These are phyloP conservation scores for Cyclocybe cylindracea DNA, from an alignment of 768 basidiomycete species.

Conservation along the genomic window DNA sequence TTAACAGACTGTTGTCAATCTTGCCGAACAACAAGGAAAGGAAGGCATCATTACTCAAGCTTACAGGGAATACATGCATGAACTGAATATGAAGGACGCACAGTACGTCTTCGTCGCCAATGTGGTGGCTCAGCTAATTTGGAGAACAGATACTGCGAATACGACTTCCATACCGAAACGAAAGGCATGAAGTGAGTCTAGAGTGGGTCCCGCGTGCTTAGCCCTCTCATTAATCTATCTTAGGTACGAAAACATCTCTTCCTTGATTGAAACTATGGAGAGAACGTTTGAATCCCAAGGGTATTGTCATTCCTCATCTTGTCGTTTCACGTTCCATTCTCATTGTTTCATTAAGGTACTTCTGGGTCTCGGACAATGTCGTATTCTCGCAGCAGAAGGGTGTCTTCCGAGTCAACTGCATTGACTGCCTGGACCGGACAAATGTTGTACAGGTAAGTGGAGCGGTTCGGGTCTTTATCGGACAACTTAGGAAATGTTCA, in stretches of 20 bases:
- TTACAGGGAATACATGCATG: conserved; percentile 69
- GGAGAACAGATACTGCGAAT: conserved; percentile 67
- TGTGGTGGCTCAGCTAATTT: conserved; percentile 3
- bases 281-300: conserved; percentile 81
- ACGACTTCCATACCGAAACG: conserved; percentile 94
- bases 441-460: conserved; percentile 83
- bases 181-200: conserved; percentile 85
- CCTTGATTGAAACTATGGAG: conserved; percentile 70
- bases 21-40: conserved; percentile 90
- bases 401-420: conserved; percentile 90
- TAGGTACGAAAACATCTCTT: conserved; percentile 89
- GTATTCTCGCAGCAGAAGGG: conserved; percentile 83
- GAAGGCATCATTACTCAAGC: conserved; percentile 80
- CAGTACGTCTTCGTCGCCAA: conserved; percentile 40
- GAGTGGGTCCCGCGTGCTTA: neutral
- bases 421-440: conserved; percentile 93
- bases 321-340: conserved; percentile 4
- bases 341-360: conserved; percentile 49
- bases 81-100: conserved; percentile 54
- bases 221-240: conserved; percentile 4
- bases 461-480: neutral
- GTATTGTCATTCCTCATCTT: conserved; percentile 31
- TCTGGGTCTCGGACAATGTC: conserved; percentile 75
- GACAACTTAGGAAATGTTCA: neutral
- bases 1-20: conserved; percentile 77